These are phyloP conservation scores for Lachnum nothofagi DNA, from an alignment of 2,329 filamentous ascomycete species.

Conservation along the genomic window DNA sequence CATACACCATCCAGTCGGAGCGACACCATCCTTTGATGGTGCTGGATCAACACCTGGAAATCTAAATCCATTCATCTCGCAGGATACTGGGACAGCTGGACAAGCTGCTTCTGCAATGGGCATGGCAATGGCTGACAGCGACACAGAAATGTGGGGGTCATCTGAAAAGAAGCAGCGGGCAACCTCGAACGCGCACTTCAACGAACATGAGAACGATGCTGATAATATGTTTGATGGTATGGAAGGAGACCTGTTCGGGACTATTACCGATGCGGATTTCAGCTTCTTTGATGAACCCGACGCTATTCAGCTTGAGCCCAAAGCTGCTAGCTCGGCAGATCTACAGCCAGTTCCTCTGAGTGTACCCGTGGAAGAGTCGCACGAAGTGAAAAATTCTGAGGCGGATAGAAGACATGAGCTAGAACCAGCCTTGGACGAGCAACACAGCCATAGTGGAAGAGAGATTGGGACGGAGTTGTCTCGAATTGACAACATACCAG, in stretches of 20 bases:
- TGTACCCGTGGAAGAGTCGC: conserved; percentile 2
- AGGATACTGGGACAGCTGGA: conserved; percentile 34
- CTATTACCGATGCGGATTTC: conserved; percentile 76
- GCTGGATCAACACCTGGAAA: conserved; percentile 52
- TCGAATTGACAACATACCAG: background rate
- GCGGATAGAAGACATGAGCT: background rate
- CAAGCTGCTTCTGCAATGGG: conserved; percentile 6
- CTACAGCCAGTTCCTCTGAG: conserved; percentile 1
- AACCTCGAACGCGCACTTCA: conserved; percentile 22
- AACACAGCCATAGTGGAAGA: background rate
- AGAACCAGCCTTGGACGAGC: background rate
- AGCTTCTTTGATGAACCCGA: conserved; percentile 70
- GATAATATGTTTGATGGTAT: conserved; percentile 63
- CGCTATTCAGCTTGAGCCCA: conserved; percentile 23
- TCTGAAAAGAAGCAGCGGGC: conserved; percentile 23
- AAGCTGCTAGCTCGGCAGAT: conserved; percentile 6
- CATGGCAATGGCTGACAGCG: conserved; percentile 16
- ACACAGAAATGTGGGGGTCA: conserved; percentile 27
- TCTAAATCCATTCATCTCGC: conserved; percentile 30
- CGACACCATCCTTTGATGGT: conserved; percentile 53
- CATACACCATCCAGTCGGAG: conserved; percentile 48
- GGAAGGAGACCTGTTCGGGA: conserved; percentile 65
- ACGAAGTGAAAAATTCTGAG: background rate
- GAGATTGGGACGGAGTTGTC: background rate
- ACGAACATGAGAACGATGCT: conserved; percentile 27